A percentile compares a stretch with the other conserved stretches of the same genome.
phyloP scores from a whole-genome alignment of 768 basidiomycete genomes.

The Flagelloscypha sp. region DNA sequence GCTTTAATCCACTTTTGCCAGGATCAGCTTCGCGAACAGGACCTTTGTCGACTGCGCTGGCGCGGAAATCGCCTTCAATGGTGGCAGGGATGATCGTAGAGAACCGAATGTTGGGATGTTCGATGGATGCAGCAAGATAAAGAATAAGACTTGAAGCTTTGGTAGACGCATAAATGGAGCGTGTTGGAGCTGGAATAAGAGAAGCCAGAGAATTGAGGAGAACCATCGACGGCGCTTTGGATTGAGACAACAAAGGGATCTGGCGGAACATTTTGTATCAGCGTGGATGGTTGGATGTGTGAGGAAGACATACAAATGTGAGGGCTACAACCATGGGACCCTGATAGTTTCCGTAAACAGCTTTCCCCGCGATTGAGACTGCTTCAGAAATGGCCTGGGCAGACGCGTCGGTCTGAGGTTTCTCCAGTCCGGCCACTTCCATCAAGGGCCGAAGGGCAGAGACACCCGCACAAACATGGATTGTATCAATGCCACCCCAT shows the following conservation, averaged over 20 bases:
- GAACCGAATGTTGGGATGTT: slow-evolving; percentile 64
- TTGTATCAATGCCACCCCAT: slow-evolving; percentile 78
- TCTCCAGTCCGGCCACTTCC: slow-evolving; percentile 52
- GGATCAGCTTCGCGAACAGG: slow-evolving; percentile 38
- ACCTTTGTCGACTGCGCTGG: slow-evolving; percentile 63
- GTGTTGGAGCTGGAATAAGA: slow-evolving; percentile 77
- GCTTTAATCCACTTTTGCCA: slow-evolving; percentile 48
- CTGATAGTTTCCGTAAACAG: slow-evolving; percentile 49
- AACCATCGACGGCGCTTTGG: slow-evolving; percentile 61
- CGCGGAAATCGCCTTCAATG: slow-evolving; percentile 72
- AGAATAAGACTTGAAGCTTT: slow-evolving; percentile 75
- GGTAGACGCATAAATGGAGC: slow-evolving; percentile 75
- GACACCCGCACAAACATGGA: slow-evolving; percentile 77
- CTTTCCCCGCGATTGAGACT: slow-evolving; percentile 13
- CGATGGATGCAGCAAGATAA: slow-evolving; percentile 73
- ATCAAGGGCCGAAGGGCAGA: slow-evolving; percentile 74
- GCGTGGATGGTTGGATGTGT: background rate
- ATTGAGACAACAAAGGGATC: slow-evolving; percentile 70
- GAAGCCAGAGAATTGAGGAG: slow-evolving; percentile 76
- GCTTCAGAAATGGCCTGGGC: background rate
- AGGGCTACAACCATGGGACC: slow-evolving; percentile 66
- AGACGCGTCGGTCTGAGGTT: slow-evolving; percentile 11
- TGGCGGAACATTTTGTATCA: slow-evolving; percentile 19
- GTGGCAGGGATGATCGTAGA: slow-evolving; percentile 58
- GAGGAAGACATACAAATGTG: slow-evolving; percentile 49